Conservation (phyloP, 2,329 filamentous ascomycete genomes). For the Eutypa lata region DNA sequence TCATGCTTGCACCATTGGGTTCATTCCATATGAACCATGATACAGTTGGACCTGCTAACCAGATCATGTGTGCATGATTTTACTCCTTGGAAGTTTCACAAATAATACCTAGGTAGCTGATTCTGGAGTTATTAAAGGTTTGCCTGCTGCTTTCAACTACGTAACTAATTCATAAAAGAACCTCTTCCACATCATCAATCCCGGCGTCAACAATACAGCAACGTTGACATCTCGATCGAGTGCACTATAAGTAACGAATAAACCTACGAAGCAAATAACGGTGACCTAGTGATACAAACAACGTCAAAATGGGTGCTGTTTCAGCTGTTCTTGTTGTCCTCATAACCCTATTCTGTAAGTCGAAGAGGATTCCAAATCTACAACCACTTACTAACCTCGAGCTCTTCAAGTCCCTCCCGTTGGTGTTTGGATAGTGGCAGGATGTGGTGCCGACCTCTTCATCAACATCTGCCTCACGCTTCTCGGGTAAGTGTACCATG, state of each 20-base stretch:
- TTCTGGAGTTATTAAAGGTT: too few relatives aligned
- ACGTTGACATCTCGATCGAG: too few relatives aligned
- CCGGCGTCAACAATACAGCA: too few relatives aligned
- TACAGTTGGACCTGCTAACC: too few relatives aligned
- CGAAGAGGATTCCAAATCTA: background rate
- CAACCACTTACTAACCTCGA: slow-evolving; percentile 15
- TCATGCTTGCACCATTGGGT: too few relatives aligned
- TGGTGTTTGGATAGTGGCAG: slow-evolving; percentile 61
- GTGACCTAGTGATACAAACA: slow-evolving; percentile 16
- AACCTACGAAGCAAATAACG: background rate
- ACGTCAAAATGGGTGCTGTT: slow-evolving; percentile 48
- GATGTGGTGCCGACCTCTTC: slow-evolving; percentile 62
- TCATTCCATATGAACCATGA: too few relatives aligned
- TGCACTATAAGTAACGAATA: too few relatives aligned
- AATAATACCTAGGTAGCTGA: background rate
- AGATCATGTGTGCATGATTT: too few relatives aligned
- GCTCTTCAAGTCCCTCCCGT: slow-evolving; percentile 57
- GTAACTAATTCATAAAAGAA: too few relatives aligned
- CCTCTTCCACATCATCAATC: too few relatives aligned
- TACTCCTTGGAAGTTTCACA: too few relatives aligned
- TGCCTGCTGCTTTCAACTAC: too few relatives aligned
- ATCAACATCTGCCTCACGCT: slow-evolving; percentile 67
- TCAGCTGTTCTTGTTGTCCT: slow-evolving; percentile 48
- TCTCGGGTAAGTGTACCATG: slow-evolving; percentile 48
- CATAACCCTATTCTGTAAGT: slow-evolving; percentile 52